Evolutionary conservation across 768 basidiomycete genomes (phyloP), one percentile per base, ranked within the genome.

Genomic region (Amyloporia xantha): DNA sequence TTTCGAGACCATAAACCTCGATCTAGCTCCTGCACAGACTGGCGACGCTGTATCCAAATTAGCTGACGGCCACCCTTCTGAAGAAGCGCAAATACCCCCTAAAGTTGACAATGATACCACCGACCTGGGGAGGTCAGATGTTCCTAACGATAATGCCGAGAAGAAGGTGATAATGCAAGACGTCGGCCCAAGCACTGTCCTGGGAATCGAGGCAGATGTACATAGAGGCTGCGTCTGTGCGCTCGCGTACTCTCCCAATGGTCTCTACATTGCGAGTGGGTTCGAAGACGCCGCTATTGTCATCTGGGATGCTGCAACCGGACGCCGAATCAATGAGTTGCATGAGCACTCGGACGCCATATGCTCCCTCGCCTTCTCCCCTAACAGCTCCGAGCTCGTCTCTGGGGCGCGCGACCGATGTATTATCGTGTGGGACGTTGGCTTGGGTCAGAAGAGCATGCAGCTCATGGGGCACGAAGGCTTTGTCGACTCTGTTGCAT

Each of bases 401-500:
- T 52, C 51, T 6, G 51, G 46, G n/a, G 17, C 46, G 20, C 38
- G 41, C 33, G 49, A 59, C 49, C 5, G 37, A 21, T 41, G 44
- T 21, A 36, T 54, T 27, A 47, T 35, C n/a, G 21, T 58, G 24
- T 58, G 52, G 44, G 44, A 55, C 23, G 33, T 49, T n/a, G 41
- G 6, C 35, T 48, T 27, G 15, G 54, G 56, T n/a, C 38, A 48
- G 30, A 3, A 19, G 17, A 9, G 13, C 3, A 1, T 41, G 7
- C 15, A 38, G 21, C 23, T 56, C 17, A 6, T 13, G 10, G 52
- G 42, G 5, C 48, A 49, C 30, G 39, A 41, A 15, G 23, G 33
- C 28, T 26, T 21, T 12, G 46, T 60, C 28, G 17, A 27, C 10
- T 25, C 60, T 2, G 61, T 63, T 12, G 49, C 53, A 3, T 67